A percentile compares a stretch with the other conserved stretches of the same genome.
Evolutionary conservation across 1,284 basidiomycete genomes (phyloP).

Genomic region (Chalciporus sp.): DNA sequence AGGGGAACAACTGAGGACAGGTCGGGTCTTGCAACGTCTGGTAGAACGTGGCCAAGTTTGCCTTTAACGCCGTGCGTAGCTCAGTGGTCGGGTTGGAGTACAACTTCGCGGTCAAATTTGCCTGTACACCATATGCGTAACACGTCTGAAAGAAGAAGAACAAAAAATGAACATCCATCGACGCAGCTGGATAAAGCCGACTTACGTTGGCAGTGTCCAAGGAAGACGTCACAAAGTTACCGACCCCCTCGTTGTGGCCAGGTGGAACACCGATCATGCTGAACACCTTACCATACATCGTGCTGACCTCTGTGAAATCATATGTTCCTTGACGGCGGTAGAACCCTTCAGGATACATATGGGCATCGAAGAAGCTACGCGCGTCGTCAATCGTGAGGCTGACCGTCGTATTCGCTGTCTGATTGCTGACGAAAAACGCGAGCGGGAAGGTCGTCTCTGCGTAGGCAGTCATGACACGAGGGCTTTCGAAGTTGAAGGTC

Average conservation of each 20-base stretch:
- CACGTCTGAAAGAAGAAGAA: not conserved
- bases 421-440: conserved; percentile 32
- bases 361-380: conserved; percentile 19
- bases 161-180: not conserved
- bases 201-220: not conserved
- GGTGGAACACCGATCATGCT: conserved; percentile 13
- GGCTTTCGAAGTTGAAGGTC: conserved; percentile 24
- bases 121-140: not conserved
- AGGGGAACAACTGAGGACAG: conserved; percentile 13
- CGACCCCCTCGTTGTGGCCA: conserved; percentile 23
- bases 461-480: conserved; percentile 22
- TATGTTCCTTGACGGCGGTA: conserved; percentile 23
- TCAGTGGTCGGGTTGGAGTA: not conserved
- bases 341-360: conserved; percentile 26
- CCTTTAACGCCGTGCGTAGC: not conserved
- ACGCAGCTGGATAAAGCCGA: not conserved
- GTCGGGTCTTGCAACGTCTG: not conserved
- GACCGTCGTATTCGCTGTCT: conserved; percentile 21
- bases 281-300: conserved; percentile 1
- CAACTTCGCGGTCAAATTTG: not conserved
- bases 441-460: conserved; percentile 28
- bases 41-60: not conserved
- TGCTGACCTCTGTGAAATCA: conserved; percentile 1
- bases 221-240: conserved; percentile 18
- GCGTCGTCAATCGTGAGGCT: conserved; percentile 16